Base-by-base conservation (phyloP, 2,329 filamentous ascomycete species). In the Anthostomella pinea region DNA sequence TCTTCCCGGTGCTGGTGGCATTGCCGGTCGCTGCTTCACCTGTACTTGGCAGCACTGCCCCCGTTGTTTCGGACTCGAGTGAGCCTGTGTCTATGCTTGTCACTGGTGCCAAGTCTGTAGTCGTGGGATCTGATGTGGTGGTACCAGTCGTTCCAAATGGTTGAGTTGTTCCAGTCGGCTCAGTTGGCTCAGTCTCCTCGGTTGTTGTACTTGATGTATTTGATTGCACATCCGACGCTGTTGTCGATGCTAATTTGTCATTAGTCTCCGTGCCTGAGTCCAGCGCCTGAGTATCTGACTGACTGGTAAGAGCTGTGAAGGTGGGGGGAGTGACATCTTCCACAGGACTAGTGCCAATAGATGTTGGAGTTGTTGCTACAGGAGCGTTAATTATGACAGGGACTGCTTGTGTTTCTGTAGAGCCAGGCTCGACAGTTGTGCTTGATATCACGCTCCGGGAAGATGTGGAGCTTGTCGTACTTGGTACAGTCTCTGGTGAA, bases 391-490 rank as follows among this genome's bases (percentile, higher is more conserved):
- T 48, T 30, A 14, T 45, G 39, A 5, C 46, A 39, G 35, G 50
- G 46, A 7, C 46, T 41, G 18, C 13, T 24, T 27, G 28, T 19
- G 45, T 36, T 30, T 43, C 35, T 41, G 43, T 39, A 35, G 37
- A 14, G 36, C 36, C 34, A 34, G 42, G 13, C 35, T 34, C 11
- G 39, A 43, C 23, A 34, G 42, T 38, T 43, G 43, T 38, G 48
- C 34, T 48, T 37, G 41, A 36, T 39, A 42, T 35, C 34, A 38
- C 48, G 45, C 40, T 46, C 39, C 39, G 40, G 48, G 54, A 57
- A 43, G 49, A 57, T 48, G 38, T 39, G 48, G 49, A 45, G 43
- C 51, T 64, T 48, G 60, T 59, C 59, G 63, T 66, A 65, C 62
- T 66, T 42, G 56, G 50, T 34, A 48, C 41, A 46, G 43, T 52